phyloP scores from a whole-genome alignment of 2,329 filamentous ascomycete genomes.

The Daldinia eschscholtzii region DNA sequence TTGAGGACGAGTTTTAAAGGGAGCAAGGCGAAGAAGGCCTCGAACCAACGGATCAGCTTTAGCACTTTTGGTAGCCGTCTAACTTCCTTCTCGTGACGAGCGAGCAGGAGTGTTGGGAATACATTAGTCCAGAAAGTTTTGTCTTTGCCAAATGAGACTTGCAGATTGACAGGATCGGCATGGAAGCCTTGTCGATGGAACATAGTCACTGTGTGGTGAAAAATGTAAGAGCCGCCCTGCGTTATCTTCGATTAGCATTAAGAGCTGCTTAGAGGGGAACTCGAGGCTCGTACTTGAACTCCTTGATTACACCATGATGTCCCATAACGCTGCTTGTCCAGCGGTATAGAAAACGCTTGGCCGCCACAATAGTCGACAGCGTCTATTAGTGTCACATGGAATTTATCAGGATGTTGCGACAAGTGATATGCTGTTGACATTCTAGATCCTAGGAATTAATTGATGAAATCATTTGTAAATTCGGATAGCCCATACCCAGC shows the following conservation, averaged over 20 bases:
- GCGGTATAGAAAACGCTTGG: constrained; percentile 71
- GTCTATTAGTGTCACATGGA: constrained; percentile 70
- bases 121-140: constrained; percentile 70
- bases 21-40: constrained; percentile 66
- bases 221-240: constrained; percentile 68
- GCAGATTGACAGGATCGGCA: constrained; percentile 67
- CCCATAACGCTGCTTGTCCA: constrained; percentile 70
- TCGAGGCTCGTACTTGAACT: constrained; percentile 54
- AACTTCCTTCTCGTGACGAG: constrained; percentile 64
- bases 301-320: constrained; percentile 73
- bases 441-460: constrained; percentile 38
- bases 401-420: constrained; percentile 69
- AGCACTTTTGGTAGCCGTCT: constrained; percentile 62
- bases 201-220: constrained; percentile 71
- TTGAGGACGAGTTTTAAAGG: constrained; percentile 55
- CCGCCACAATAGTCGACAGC: constrained; percentile 71
- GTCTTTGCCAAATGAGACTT: constrained; percentile 68
- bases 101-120: constrained; percentile 65
- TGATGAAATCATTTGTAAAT: background rate
- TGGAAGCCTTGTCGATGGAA: constrained; percentile 67
- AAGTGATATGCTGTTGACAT: constrained; percentile 72
- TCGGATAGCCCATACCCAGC: constrained; percentile 50
- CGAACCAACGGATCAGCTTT: constrained; percentile 65
- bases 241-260: background rate
- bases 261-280: background rate